Evolutionary conservation across 2,329 filamentous ascomycete genomes (phyloP), one percentile per base, ranked within the genome.

Genomic region (Trichoderma sp.): DNA sequence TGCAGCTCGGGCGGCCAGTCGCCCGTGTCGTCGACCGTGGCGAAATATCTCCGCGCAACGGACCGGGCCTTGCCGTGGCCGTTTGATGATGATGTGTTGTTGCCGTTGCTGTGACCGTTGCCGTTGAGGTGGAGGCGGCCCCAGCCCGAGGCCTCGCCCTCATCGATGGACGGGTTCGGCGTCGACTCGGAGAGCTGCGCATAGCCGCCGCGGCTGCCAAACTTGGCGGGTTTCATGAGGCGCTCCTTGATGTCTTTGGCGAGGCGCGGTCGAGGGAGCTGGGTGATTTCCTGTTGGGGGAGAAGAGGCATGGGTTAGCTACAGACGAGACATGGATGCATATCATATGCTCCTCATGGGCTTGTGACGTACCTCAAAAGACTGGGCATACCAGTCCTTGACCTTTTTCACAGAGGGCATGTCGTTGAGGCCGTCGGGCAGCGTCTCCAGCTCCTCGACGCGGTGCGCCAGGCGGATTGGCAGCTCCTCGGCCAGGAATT

Each of bases 361-460:
- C 36, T 18, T 39, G 36, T n/a, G 68, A 60, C 88, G 77, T 88
- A 97, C 95, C 90, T 99, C 96, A 79, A 99, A 99, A 66, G 96
- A 99, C 85, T 99, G 96, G 75, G 95, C 96, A 82, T 99, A 99
- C 96, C 96, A 99, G 79, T 98, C 95, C 81, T 95, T 92, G 76
- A 99, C 96, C 79, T 92, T 94, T 81, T 92, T 91, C 76, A 99
- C 97, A 12, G 96, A 98, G 51, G 95, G 93, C 96, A 99, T 98
- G 76, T 98, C 95, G 81, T 94, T 97, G 74, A 99, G 89, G 71
- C 96, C 96, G 87, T 99, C 96, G 43, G 96, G 96, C 3, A 99
- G 86, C 79, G 94, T 93, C 74, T 92, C 91, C 72, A 99, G 89
- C 84, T 99, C 96, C 83, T 97, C 93, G 73, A 99, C 96, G 75